phyloP scores from a whole-genome alignment of 768 basidiomycete genomes.

The Boletus eberwhitei region DNA sequence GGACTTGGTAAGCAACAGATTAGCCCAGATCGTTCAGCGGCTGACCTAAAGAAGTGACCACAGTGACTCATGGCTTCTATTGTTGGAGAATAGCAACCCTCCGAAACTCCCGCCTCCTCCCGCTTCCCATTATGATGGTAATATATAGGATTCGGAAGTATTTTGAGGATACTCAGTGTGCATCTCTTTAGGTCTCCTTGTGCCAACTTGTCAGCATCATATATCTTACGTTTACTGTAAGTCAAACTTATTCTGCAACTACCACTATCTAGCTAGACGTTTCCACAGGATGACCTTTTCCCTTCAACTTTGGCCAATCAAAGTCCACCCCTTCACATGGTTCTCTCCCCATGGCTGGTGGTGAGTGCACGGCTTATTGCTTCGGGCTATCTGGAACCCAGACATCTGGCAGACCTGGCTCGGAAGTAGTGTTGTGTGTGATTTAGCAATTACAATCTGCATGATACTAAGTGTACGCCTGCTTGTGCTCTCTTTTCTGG shows the following conservation, averaged over 20 bases:
- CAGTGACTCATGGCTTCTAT: constrained; percentile 12
- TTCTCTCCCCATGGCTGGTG: not conserved
- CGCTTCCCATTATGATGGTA: constrained; percentile 10
- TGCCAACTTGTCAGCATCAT: not conserved
- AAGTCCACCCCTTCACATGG: no score
- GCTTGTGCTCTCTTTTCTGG: no score
- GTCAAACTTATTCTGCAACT: not conserved
- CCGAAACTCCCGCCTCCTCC: not conserved
- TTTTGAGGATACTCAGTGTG: not conserved
- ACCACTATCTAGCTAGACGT: not conserved
- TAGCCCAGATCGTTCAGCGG: no score
- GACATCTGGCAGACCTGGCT: constrained; percentile 8
- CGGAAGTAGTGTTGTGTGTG: constrained; percentile 9
- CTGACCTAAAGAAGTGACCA: constrained; percentile 5
- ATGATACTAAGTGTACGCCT: constrained; percentile 6
- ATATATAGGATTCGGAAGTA: not conserved
- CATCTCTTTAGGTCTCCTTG: not conserved
- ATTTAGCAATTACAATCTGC: constrained; percentile 11
- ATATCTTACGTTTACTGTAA: not conserved
- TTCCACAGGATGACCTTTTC: not conserved
- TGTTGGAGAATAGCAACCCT: constrained; percentile 16
- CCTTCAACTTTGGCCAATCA: not conserved
- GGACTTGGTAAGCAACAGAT: constrained; percentile 10
- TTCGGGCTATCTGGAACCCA: no score
- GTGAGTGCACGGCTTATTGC: not conserved